These are phyloP conservation scores for Nannizzia gypsea DNA, from an alignment of 2,329 filamentous ascomycete genomes.

Conservation along the genomic window DNA sequence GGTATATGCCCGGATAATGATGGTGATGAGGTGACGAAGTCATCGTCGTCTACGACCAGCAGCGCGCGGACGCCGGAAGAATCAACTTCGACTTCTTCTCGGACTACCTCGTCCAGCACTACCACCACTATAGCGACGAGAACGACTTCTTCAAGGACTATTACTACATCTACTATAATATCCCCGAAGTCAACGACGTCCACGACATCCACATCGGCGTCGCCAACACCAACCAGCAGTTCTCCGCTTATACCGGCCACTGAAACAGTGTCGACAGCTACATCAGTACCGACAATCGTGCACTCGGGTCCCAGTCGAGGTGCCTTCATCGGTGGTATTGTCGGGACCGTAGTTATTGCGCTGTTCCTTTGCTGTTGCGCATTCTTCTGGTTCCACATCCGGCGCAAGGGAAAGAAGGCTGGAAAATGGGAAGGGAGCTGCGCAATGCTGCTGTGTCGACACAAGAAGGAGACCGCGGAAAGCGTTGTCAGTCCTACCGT, in stretches of 20 bases:
- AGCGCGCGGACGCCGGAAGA: background rate
- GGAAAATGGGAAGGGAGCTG: background rate
- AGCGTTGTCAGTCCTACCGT: background rate
- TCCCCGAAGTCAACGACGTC: background rate
- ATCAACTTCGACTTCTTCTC: background rate
- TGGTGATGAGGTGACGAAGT: background rate
- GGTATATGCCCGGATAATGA: background rate
- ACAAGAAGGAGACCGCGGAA: background rate
- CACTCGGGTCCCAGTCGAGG: background rate
- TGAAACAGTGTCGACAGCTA: background rate
- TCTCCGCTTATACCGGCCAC: background rate
- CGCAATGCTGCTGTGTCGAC: background rate
- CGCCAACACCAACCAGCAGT: background rate
- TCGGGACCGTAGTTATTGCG: background rate
- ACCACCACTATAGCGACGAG: background rate
- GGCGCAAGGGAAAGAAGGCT: slow-evolving; percentile 3
- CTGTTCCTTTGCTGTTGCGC: slow-evolving; percentile 1
- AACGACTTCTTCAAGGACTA: background rate
- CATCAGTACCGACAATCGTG: background rate
- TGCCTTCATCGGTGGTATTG: slow-evolving; percentile 4
- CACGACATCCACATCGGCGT: background rate
- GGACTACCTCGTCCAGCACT: background rate
- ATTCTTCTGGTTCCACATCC: slow-evolving; percentile 2
- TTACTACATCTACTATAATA: background rate
- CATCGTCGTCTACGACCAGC: background rate